Conservation (phyloP, 2,329 filamentous ascomycete genomes). For the Cladophialophora bantiana region DNA sequence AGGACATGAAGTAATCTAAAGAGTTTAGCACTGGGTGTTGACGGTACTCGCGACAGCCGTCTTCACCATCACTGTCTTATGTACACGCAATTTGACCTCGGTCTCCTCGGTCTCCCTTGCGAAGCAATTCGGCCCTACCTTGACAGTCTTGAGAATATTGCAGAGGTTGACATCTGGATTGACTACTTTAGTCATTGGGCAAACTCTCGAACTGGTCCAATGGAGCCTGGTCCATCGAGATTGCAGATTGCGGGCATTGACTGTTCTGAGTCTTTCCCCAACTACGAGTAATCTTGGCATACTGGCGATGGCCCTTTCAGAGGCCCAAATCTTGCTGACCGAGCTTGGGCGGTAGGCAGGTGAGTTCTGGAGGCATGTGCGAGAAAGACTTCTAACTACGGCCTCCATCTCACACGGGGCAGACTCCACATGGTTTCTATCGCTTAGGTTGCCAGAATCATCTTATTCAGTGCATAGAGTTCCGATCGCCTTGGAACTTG, state of each 20-base stretch:
- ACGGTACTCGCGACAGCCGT: neutral
- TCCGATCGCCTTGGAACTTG: too few relatives aligned
- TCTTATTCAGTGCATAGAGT: conserved; percentile 1
- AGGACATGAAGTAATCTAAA: too few relatives aligned
- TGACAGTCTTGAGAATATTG: conserved; percentile 8
- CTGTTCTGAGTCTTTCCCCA: conserved; percentile 7
- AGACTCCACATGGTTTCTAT: neutral
- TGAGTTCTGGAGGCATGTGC: too few relatives aligned
- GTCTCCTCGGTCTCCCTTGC: neutral
- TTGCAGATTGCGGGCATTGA: conserved; percentile 1
- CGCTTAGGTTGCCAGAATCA: neutral
- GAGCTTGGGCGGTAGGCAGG: conserved; percentile 11
- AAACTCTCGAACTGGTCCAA: conserved; percentile 7
- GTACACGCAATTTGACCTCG: neutral
- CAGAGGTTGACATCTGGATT: conserved; percentile 6
- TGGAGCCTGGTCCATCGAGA: conserved; percentile 1
- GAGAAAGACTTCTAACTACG: neutral
- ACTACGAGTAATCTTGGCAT: conserved; percentile 1
- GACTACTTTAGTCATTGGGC: neutral
- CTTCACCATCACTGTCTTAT: neutral
- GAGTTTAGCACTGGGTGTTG: neutral
- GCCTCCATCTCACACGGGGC: neutral
- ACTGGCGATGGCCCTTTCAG: neutral
- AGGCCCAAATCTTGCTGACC: neutral
- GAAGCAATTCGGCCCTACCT: conserved; percentile 1